Evolutionary conservation across 768 basidiomycete genomes (phyloP), one percentile per base, ranked within the genome.

Genomic region (Calocera viscosa): DNA sequence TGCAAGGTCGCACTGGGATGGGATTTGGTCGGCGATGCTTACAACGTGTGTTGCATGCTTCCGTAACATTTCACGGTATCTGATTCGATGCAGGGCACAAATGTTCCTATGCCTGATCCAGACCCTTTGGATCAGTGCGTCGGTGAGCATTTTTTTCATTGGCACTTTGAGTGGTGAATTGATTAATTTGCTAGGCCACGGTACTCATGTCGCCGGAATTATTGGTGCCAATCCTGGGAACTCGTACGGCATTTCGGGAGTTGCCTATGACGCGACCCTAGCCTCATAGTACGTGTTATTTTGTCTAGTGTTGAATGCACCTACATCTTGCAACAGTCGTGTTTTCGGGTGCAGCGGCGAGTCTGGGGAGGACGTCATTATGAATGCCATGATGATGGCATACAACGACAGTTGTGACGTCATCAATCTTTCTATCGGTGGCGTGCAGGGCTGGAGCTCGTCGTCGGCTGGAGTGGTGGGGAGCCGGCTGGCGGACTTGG

Each of bases 371-470:
- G 22, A 66, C 77, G 79, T 79, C 49, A 76, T 81, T 66, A 73
- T 84, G 33, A 81, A 82, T 16, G 84, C 83, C 1, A 75, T 85
- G 16, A 77, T 85, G 8, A 79, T 73, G 65, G 85, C 81, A 12
- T 75, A 79, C 28, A 74, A 73, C 12, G 86, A 86, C 30, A 82
- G 81, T 0, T 77, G 82, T 68, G 83, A 89, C 72, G 81, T 90
- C 67, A 76, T 89, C 68, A 84, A 84, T 2, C 74, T 89, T 70
- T 86, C 85, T n/a, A 74, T 89, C 3, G 87, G 87, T 38, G 82
- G 83, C 16, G 69, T 80, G 2, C 79, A 82, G 68, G 86, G 86
- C 1, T 90, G 87, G 87, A 84, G 85, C 1, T 82, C 83, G 71
- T 78, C 79, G 26, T 75, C 82, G 10, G 74, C 76, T 53, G 72